Evolutionary conservation across 805 yeast genomes (phyloP), one percentile per base, ranked within the genome.

Genomic region (Saccharomyces eubayanus): DNA sequence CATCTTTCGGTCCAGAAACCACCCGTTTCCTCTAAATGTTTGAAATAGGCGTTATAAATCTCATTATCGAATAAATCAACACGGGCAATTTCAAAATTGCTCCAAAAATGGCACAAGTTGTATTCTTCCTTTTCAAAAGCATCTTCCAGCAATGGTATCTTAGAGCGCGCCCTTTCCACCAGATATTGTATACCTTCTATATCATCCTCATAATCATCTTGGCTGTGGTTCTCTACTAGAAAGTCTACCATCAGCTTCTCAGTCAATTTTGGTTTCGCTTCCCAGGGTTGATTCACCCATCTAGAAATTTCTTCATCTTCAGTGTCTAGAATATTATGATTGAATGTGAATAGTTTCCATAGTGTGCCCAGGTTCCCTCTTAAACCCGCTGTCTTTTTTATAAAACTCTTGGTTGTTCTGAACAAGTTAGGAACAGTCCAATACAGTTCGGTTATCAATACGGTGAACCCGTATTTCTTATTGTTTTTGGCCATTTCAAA

Each of bases 1-100:
- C 98, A 92, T 63, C 99, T 74, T 68, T 94, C 97, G 52, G 79
- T 77, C 77, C 83, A 90, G 65, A 92, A 91, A 0, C 98, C 97
- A 9, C 90, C 89, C 2, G 82, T 72, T 6, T 69, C 51, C 53
- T 94, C 97, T 49, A 92, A 69, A 60, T 74, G 79, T 43, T 82
- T 72, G 68, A 88, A 89, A 67, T 84, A 91, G 24, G 75, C 75
- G 50, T 81, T 76, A 70, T 92, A 94, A 24, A 76, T 67, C 5
- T 79, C 77, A 24, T 87, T 81, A 47, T 78, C 75, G 74, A 89
- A 91, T 24, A 91, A 67, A 60, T 85, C 91, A 1, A 90, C 80
- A 51, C 88, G 74, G 3, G 97, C 97, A 60, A 92, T 90, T 69
- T 91, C 97, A 63, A 90, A 90, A 72, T 89, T 90, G 31, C 94